Evolutionary conservation across 2,329 filamentous ascomycete species (phyloP).

Genomic region (Beauveria scarabaeidicola): DNA sequence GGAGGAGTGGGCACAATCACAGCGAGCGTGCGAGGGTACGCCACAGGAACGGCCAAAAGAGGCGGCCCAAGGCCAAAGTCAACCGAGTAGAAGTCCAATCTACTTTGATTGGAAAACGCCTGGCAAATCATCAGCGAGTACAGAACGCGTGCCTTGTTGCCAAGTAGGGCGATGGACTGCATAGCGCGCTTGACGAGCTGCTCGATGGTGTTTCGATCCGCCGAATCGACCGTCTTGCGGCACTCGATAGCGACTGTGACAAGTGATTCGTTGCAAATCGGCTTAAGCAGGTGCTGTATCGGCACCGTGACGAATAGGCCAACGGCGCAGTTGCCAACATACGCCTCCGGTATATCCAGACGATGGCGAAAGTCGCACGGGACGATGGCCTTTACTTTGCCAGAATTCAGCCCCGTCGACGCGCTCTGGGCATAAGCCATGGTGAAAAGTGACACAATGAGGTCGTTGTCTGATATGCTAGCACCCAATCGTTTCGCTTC

Average conservation of each 20-base stretch:
- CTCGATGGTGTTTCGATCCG: too few species aligned
- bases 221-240: too few species aligned
- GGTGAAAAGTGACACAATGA: not conserved
- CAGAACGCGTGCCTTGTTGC: too few species aligned
- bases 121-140: not conserved
- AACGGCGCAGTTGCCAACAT: slow-evolving; percentile 1
- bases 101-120: slow-evolving; percentile 5
- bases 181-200: too few species aligned
- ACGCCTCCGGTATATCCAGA: not conserved
- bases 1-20: too few species aligned
- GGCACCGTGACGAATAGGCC: not conserved
- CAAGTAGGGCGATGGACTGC: too few species aligned
- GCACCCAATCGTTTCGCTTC: not conserved
- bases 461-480: not conserved
- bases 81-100: not conserved
- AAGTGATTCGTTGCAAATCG: not conserved
- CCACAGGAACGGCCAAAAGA: too few species aligned
- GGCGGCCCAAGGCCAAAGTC: too few species aligned
- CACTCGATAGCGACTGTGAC: too few species aligned
- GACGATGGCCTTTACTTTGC: slow-evolving; percentile 1
- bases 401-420: not conserved
- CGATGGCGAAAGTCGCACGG: slow-evolving; percentile 5
- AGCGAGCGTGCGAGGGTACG: too few species aligned
- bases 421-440: not conserved
- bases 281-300: not conserved